phyloP scores from a whole-genome alignment of 305 asterid genomes.

The Fraxinus albicans region DNA sequence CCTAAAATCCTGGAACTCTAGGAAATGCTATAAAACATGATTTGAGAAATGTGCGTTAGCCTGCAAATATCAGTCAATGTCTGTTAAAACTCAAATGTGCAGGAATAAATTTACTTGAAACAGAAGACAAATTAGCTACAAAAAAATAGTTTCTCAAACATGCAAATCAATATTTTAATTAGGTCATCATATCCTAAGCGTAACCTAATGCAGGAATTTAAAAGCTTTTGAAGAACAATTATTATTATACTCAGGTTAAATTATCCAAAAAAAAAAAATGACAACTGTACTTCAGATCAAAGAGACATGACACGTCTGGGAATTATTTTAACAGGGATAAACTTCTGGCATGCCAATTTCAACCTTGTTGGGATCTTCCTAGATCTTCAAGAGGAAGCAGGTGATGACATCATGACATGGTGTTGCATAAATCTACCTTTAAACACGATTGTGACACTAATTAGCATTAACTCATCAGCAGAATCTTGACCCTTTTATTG shows the following conservation, averaged over 20 bases:
- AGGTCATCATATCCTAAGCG: neutral
- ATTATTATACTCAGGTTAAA: neutral
- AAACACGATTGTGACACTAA: neutral
- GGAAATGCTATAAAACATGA: constrained; percentile 24
- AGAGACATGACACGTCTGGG: neutral
- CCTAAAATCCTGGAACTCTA: constrained; percentile 7
- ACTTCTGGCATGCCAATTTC: neutral
- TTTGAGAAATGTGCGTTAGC: constrained; percentile 35
- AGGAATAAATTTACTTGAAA: neutral
- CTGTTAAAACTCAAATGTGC: constrained; percentile 1
- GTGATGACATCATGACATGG: neutral
- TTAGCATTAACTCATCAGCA: neutral
- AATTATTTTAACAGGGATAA: neutral
- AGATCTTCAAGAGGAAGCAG: neutral
- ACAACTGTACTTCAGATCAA: neutral
- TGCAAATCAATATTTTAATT: neutral
- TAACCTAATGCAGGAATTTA: neutral
- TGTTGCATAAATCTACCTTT: neutral
- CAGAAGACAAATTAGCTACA: neutral
- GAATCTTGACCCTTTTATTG: neutral
- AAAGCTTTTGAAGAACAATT: neutral
- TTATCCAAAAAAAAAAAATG: neutral
- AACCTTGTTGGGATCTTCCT: neutral
- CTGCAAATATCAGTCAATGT: constrained; percentile 1
- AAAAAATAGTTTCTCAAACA: neutral